Base-by-base conservation (phyloP, 805 yeast species). In the Wickerhamomyces hampshirensis region DNA sequence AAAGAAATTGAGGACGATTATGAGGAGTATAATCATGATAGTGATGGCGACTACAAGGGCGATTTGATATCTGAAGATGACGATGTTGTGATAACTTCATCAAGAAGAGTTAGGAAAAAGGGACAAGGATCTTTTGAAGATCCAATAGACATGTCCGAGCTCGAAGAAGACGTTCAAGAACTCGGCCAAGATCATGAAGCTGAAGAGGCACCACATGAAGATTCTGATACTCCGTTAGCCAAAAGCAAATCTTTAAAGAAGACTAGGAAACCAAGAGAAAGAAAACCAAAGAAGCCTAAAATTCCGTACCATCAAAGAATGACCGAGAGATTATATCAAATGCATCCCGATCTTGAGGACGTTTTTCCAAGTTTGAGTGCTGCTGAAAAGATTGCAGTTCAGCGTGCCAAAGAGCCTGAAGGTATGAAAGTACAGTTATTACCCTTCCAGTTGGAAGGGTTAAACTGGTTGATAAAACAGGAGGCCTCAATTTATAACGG, bases 361-460 rank as follows among this genome's bases (percentile, higher is more conserved):
- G 83, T 85, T 2, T 91, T 93, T 53, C 75, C 82, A 1, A 71
- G 74, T 37, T 65, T 91, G 34, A 75, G 67, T 30, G 58, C 65
- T 2, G 58, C 69, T 4, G 69, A 71, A 10, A 48, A 52, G 12
- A 72, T 77, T 29, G 59, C 58, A 21, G 77, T 79, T 0, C 73
- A 71, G 42, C 53, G 70, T 31, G 84, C 88, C 0, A 63, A 60
- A 10, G 96, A 88, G 52, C 98, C 98, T 0, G 70, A 65, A 1
- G 88, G 84, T 8, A 76, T 91, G 84, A 72, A 72, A 2, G 71
- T 87, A 31, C 70, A 69, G 19, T 60, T 93, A 26, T 66, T 93
- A 19, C 98, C 97, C 1, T 93, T 93, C 61, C 99, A 93, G 61
- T 65, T 77, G 12, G 99, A 93, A 64, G 98, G 98, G 14, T 66